Base-by-base conservation (phyloP, 164 flowering plant species). In the Macadamia integrifolia region DNA sequence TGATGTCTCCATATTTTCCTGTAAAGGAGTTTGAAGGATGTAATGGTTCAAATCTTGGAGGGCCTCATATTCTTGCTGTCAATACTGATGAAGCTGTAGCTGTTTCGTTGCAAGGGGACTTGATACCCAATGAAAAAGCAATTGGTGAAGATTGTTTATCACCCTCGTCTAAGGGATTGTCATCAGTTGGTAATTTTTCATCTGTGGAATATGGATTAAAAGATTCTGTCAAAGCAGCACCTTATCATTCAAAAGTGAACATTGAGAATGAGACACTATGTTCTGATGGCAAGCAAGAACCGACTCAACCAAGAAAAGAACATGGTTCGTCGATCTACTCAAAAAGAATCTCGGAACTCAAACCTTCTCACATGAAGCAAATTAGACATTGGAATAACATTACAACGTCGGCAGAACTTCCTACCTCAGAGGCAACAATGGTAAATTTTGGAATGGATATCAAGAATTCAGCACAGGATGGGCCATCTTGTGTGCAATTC, bases 141-240 rank as follows among this genome's bases (percentile, higher is more conserved):
- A 14, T 6, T 70, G 42, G 30, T 52, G 78, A 72, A 62, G 60
- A 64, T 63, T 67, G 62, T 64, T 64, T 58, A 62, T 65, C 58
- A 10, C 35, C 73, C 46, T 66, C 66, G 68, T 28, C 3, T n/a
- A 65, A 62, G 66, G 69, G 8, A 58, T 58, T 69, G 63, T 63
- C 74, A 55, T 29, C 71, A 32, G 67, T 70, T 70, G 52, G 65
- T 48, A 63, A 32, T 62, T 29, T 56, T 8, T 11, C 61, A 44
- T 58, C 50, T 48, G 18, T 17, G 53, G 78, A 68, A 35, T 31
- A 52, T 1, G 62, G 32, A 66, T 32, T 58, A 10, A 48, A 66
- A 58, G 71, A 66, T 77, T 66, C 53, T n/a, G 17, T 55, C 44
- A 73, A 75, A 62, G 62, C 29, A 17, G 76, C 60, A 69, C 53